These are phyloP conservation scores for Albatrellus ellisii DNA, from an alignment of 768 basidiomycete species.

Conservation along the genomic window DNA sequence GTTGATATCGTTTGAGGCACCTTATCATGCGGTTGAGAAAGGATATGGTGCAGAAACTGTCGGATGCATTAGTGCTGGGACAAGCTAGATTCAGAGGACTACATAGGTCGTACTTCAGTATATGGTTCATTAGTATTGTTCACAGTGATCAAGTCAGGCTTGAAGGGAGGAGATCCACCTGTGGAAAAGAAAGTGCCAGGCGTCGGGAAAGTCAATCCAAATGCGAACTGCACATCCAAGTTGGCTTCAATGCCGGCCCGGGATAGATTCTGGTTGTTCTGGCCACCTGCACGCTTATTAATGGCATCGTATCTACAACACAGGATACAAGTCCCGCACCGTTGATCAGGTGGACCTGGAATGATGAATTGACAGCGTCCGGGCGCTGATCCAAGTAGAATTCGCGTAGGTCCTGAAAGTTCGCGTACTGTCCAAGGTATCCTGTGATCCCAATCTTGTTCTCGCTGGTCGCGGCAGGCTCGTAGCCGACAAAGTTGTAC, in stretches of 20 bases:
- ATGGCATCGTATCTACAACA: background rate
- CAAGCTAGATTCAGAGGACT: background rate
- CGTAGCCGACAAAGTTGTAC: constrained; percentile 22
- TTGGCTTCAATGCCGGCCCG: constrained; percentile 16
- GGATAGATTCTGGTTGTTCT: constrained; percentile 8
- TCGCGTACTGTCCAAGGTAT: constrained; percentile 23
- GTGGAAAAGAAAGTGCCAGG: constrained; percentile 14
- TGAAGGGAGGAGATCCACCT: constrained; percentile 15
- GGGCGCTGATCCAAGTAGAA: constrained; percentile 22
- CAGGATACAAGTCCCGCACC: constrained; percentile 24
- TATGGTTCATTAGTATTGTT: constrained; percentile 10
- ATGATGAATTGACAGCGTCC: constrained; percentile 27
- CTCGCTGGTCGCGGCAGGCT: constrained; percentile 13
- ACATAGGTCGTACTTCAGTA: constrained; percentile 1
- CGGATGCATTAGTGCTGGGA: background rate
- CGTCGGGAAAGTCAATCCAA: constrained; percentile 16
- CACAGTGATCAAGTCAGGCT: constrained; percentile 3
- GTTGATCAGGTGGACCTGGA: constrained; percentile 39
- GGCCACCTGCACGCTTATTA: constrained; percentile 6
- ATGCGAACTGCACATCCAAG: constrained; percentile 14
- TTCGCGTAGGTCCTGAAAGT: constrained; percentile 18
- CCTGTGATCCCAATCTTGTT: constrained; percentile 24
- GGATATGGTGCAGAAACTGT: constrained; percentile 53
- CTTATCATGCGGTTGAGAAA: constrained; percentile 26
- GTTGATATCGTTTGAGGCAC: constrained; percentile 55